phyloP scores from a whole-genome alignment of 345 rosid genomes.

The Mallotus nudiflorus region DNA sequence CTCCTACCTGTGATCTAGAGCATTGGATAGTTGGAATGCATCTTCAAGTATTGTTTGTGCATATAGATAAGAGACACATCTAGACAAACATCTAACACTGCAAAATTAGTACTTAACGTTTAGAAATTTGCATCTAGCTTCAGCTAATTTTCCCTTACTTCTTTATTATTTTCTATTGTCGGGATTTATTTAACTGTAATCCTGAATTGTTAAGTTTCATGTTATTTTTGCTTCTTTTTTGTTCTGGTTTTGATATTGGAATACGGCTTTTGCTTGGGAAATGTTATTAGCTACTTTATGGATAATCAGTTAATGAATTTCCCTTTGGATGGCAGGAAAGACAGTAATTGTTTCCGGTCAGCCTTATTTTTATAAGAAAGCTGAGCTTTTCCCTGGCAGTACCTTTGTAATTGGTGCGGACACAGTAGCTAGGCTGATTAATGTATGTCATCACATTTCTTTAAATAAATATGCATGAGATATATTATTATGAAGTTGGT shows the following conservation, averaged over 20 bases:
- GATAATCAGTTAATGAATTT: no score
- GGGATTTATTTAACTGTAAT: background rate
- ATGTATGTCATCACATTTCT: constrained; percentile 46
- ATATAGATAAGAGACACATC: no score
- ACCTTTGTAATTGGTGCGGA: constrained; percentile 92
- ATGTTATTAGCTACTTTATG: background rate
- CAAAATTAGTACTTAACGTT: no score
- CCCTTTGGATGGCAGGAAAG: constrained; percentile 62
- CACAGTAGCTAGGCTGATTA: constrained; percentile 80
- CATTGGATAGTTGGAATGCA: constrained; percentile 2
- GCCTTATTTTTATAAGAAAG: constrained; percentile 93
- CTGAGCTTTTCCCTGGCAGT: constrained; percentile 92
- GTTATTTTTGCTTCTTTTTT: background rate
- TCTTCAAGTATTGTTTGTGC: background rate
- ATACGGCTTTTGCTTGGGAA: background rate
- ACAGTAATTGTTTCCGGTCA: constrained; percentile 84
- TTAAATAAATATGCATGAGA: constrained; percentile 1
- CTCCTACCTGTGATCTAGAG: background rate
- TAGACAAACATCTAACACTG: no score
- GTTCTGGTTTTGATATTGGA: background rate
- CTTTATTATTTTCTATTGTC: background rate
- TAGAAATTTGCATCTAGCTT: background rate
- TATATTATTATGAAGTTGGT: background rate
- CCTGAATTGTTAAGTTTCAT: background rate
- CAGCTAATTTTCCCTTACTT: background rate